A percentile compares a stretch with the other conserved stretches of the same genome.
Evolutionary conservation across 164 flowering plant genomes (phyloP).

Genomic region (Chimonanthus salicifolius): DNA sequence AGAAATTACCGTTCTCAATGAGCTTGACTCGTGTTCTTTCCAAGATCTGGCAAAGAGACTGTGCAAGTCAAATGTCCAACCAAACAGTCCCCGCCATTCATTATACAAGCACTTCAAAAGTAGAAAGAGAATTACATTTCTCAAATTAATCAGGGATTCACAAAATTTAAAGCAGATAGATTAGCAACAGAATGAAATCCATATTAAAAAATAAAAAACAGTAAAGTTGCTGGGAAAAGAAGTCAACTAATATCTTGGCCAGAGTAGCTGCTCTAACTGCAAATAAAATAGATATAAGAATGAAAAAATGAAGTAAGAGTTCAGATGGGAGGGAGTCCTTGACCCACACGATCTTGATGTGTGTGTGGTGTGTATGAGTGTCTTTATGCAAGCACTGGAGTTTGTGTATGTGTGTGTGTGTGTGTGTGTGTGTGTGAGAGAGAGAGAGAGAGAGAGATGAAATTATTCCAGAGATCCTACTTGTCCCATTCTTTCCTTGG

Average conservation of each 20-base stretch:
- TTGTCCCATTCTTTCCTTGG: too few relatives aligned
- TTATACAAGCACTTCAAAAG: constrained; percentile 60
- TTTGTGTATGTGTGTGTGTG: too few relatives aligned
- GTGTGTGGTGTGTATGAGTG: too few relatives aligned
- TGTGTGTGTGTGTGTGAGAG: too few relatives aligned
- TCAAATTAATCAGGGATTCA: not conserved
- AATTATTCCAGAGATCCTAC: too few relatives aligned
- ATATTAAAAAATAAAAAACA: not conserved
- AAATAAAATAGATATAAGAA: not conserved
- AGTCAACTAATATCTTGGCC: not conserved
- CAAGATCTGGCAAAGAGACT: constrained; percentile 38
- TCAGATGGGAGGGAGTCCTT: not conserved
- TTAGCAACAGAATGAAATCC: not conserved
- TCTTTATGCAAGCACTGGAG: too few relatives aligned
- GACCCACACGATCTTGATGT: too few relatives aligned
- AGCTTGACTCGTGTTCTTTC: constrained; percentile 42
- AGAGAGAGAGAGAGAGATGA: too few relatives aligned
- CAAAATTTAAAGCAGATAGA: not conserved
- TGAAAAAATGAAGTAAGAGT: not conserved
- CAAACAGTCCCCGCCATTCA: constrained; percentile 64
- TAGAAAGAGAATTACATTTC: constrained; percentile 8
- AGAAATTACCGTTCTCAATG: constrained; percentile 50
- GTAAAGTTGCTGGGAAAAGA: not conserved
- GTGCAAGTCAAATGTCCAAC: constrained; percentile 57
- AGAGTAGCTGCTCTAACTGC: not conserved